A percentile compares a stretch with the other conserved stretches of the same genome.
Conservation (phyloP, 1,139 yeast species). For the Yamadazyma spencermartinsiae region DNA sequence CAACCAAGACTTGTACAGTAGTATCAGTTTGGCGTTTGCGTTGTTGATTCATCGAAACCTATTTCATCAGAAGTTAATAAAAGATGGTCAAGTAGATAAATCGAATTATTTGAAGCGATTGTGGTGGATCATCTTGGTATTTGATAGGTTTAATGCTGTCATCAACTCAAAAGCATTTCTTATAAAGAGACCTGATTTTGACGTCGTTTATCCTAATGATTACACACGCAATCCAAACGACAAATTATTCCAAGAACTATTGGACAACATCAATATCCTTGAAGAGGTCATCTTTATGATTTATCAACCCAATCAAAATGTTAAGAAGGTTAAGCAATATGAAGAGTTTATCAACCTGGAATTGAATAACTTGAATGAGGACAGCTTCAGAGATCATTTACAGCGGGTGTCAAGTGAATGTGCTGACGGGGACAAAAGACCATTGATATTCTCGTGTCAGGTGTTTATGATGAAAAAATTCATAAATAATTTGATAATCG, state of each 20-base stretch:
- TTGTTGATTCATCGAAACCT: constrained; percentile 35
- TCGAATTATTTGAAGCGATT: constrained; percentile 26
- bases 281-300: constrained; percentile 10
- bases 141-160: constrained; percentile 35
- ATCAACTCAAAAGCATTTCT: constrained; percentile 16
- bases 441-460: constrained; percentile 1
- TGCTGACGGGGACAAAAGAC: background rate
- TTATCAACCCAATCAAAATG: constrained; percentile 12
- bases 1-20: constrained; percentile 34
- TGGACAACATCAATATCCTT: constrained; percentile 4
- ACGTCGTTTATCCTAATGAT: constrained; percentile 7
- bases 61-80: constrained; percentile 10
- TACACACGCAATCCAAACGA: constrained; percentile 6
- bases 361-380: background rate
- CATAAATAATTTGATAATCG: constrained; percentile 1
- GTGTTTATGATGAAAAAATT: constrained; percentile 1
- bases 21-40: constrained; percentile 31
- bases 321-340: constrained; percentile 2
- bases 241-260: constrained; percentile 4
- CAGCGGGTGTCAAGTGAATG: background rate
- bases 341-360: constrained; percentile 1
- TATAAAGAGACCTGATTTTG: constrained; percentile 17
- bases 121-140: constrained; percentile 39
- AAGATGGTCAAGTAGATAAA: constrained; percentile 15
- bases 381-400: background rate